Evolutionary conservation across 1,284 basidiomycete genomes (phyloP).

Genomic region (Cryptococcus sp.): DNA sequence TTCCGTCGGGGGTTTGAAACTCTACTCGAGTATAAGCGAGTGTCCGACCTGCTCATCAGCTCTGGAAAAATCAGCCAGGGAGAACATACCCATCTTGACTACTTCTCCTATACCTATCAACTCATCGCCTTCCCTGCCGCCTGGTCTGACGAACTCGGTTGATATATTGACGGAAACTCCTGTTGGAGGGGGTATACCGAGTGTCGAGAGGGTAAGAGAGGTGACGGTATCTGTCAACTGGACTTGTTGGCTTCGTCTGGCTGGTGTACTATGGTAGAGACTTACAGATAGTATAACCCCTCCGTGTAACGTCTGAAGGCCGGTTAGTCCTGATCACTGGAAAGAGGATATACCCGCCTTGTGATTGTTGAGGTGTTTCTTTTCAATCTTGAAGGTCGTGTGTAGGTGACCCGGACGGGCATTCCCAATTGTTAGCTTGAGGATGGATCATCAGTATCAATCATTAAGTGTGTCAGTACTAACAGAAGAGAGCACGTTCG

Average conservation of each 20-base stretch:
- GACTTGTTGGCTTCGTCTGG: constrained; percentile 1
- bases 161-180: constrained; percentile 44
- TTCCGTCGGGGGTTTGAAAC: constrained; percentile 34
- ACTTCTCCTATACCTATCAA: constrained; percentile 39
- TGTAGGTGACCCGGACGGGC: constrained; percentile 40
- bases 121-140: constrained; percentile 32
- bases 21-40: constrained; percentile 39
- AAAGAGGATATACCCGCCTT: constrained; percentile 21
- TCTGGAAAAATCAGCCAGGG: background rate
- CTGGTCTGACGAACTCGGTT: constrained; percentile 45
- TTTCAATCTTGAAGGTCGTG: constrained; percentile 35
- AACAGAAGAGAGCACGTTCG: constrained; percentile 26
- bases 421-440: constrained; percentile 24
- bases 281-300: constrained; percentile 43
- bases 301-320: constrained; percentile 43
- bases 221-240: constrained; percentile 47
- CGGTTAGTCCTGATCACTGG: background rate
- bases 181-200: constrained; percentile 42
- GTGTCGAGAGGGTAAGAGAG: constrained; percentile 41
- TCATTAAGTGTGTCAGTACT: background rate
- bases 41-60: constrained; percentile 23
- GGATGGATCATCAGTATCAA: background rate
- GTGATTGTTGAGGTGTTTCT: constrained; percentile 46
- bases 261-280: background rate
- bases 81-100: constrained; percentile 34